Evolutionary conservation across 305 asterid species (phyloP).

Genomic region (Rubia peregrina): DNA sequence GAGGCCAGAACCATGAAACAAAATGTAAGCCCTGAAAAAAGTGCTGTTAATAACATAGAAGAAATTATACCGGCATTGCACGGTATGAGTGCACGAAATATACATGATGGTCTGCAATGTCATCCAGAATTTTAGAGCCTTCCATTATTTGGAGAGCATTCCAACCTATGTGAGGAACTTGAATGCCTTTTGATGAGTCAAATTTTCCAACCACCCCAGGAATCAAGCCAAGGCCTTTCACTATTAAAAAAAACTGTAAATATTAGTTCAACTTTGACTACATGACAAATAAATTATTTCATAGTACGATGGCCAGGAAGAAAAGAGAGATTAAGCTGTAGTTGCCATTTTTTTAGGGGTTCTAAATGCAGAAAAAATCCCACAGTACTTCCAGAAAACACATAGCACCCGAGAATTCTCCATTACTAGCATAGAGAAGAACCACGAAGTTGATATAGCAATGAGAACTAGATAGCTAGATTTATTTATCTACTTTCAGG

Average conservation of each 20-base stretch:
- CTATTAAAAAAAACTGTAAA: constrained; percentile 32
- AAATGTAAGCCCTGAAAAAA: background rate
- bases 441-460: background rate
- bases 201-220: constrained; percentile 94
- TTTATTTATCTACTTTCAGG: background rate
- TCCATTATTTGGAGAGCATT: constrained; percentile 58
- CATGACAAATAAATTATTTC: constrained; percentile 4
- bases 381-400: background rate
- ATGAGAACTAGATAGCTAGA: background rate
- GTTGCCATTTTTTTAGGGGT: background rate
- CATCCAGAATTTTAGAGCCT: constrained; percentile 70
- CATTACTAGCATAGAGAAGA: background rate
- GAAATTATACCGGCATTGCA: constrained; percentile 61
- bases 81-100: constrained; percentile 96
- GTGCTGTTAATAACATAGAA: background rate
- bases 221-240: constrained; percentile 89
- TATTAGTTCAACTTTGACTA: constrained; percentile 18
- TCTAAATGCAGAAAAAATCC: background rate
- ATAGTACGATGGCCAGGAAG: background rate
- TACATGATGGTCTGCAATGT: constrained; percentile 71
- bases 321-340: background rate
- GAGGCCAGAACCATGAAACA: background rate
- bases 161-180: constrained; percentile 99
- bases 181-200: constrained; percentile 74
- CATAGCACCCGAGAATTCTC: background rate